Percentiles rank a stretch among this genome's conserved stretches.
Conservation (phyloP, 768 basidiomycete species). For the Auricularia sp. region DNA sequence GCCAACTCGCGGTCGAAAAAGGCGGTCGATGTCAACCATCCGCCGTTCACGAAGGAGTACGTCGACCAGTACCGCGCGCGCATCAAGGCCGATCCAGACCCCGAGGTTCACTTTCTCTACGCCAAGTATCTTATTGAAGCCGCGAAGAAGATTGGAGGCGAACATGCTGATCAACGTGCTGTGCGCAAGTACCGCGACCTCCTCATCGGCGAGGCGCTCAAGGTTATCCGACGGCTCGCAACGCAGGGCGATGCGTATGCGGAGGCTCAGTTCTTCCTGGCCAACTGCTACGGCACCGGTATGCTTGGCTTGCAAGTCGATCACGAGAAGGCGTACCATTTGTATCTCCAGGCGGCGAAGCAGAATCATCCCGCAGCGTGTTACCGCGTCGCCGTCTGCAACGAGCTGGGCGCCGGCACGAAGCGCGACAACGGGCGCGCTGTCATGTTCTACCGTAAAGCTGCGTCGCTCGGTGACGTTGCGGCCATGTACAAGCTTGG, state of each 20-base stretch:
- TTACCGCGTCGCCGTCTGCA: conserved; percentile 96
- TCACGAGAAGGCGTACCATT: conserved; percentile 94
- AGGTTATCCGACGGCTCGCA: conserved; percentile 85
- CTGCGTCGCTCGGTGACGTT: conserved; percentile 91
- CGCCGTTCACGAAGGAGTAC: conserved; percentile 90
- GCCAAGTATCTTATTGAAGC: conserved; percentile 99
- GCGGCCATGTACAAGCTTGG: conserved; percentile 99
- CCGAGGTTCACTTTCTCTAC: conserved; percentile 94
- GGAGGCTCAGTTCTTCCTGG: conserved; percentile 97
- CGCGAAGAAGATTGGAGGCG: conserved; percentile 77
- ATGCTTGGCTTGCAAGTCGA: conserved; percentile 93
- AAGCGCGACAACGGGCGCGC: conserved; percentile 80
- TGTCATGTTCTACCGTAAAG: conserved; percentile 92
- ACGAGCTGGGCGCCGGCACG: conserved; percentile 96
- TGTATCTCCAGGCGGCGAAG: conserved; percentile 94
- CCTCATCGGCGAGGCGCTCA: conserved; percentile 79
- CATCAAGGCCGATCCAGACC: conserved; percentile 96
- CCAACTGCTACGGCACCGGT: conserved; percentile 94
- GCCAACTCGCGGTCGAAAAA: conserved; percentile 59
- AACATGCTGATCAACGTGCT: conserved; percentile 65
- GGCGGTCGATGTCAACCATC: conserved; percentile 66
- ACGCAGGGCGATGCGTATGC: conserved; percentile 87
- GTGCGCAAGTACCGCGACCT: conserved; percentile 87
- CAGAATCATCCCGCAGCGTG: conserved; percentile 92
- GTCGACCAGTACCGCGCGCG: conserved; percentile 96